Conservation (phyloP, 1,284 basidiomycete genomes). For the Trametes pubescens region DNA sequence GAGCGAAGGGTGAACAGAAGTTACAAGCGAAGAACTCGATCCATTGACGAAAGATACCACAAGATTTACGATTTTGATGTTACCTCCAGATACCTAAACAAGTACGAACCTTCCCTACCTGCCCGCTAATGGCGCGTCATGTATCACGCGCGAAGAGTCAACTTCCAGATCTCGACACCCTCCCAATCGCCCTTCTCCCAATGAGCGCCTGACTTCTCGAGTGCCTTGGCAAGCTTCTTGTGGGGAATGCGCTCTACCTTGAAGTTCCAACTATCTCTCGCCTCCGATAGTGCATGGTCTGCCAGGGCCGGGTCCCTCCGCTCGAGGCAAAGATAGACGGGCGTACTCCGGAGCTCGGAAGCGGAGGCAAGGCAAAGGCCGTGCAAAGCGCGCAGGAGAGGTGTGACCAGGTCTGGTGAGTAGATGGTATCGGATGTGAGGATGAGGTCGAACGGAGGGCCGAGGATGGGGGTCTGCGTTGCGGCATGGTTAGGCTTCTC, state of each 20-base stretch:
- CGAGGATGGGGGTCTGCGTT: conserved; percentile 39
- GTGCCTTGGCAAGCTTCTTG: conserved; percentile 66
- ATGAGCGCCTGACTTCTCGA: conserved; percentile 62
- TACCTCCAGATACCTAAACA: conserved; percentile 8
- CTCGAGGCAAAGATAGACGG: conserved; percentile 79
- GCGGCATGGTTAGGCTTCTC: conserved; percentile 31
- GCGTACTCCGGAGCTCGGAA: conserved; percentile 46
- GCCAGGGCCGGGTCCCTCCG: conserved; percentile 76
- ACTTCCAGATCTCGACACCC: conserved; percentile 78
- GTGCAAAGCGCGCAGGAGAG: conserved; percentile 76
- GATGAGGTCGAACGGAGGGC: conserved; percentile 79
- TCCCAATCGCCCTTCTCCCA: conserved; percentile 81
- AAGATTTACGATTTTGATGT: conserved; percentile 9
- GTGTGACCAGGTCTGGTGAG: conserved; percentile 64
- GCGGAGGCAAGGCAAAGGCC: conserved; percentile 51
- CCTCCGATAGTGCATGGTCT: conserved; percentile 63
- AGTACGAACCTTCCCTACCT: background rate
- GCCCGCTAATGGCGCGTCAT: background rate
- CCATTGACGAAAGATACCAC: conserved; percentile 17
- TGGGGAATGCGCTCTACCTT: conserved; percentile 64
- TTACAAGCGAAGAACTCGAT: conserved; percentile 1
- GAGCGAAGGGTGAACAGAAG: background rate
- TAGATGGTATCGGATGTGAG: conserved; percentile 90
- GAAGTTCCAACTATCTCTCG: conserved; percentile 61
- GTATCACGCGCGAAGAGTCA: conserved; percentile 36